phyloP scores from a whole-genome alignment of 257 asterid species.

The Catharanthus roseus region DNA sequence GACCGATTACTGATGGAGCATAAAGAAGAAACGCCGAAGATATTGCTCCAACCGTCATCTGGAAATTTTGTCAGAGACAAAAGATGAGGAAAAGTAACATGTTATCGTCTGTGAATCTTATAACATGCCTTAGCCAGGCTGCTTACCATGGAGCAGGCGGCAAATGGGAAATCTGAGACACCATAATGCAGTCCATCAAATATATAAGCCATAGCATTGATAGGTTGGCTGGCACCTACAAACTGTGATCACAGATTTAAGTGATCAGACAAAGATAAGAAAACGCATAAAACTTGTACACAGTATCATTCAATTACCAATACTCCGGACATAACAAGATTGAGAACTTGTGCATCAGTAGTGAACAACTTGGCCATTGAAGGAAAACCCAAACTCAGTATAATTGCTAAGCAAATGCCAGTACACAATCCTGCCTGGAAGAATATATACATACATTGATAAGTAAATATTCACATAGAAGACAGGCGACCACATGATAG shows the following conservation, averaged over 20 bases:
- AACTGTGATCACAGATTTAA: slow-evolving; percentile 15
- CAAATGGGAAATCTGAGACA: slow-evolving; percentile 34
- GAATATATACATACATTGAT: not conserved
- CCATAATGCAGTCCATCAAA: slow-evolving; percentile 28
- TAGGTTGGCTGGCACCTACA: slow-evolving; percentile 39
- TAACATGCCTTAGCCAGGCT: not conserved
- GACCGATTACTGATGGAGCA: slow-evolving; percentile 37
- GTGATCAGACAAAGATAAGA: not conserved
- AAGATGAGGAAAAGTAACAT: not conserved
- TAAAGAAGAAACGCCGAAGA: slow-evolving; percentile 34
- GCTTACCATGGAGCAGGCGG: slow-evolving; percentile 34
- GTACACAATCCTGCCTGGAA: slow-evolving; percentile 34
- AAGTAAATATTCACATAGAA: not conserved
- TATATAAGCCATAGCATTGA: slow-evolving; percentile 32
- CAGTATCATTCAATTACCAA: slow-evolving; percentile 16
- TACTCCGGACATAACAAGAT: slow-evolving; percentile 21
- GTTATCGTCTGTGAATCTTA: not conserved
- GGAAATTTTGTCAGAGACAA: not conserved
- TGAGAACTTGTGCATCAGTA: slow-evolving; percentile 30
- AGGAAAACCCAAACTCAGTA: slow-evolving; percentile 31
- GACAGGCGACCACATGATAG: not conserved
- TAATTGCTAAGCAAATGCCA: slow-evolving; percentile 32
- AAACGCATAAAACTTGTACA: not conserved
- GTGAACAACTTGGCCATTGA: slow-evolving; percentile 37
- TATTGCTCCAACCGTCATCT: slow-evolving; percentile 33